Evolutionary conservation across 441 rosid species (phyloP).

Genomic region (Gossypium aridum): DNA sequence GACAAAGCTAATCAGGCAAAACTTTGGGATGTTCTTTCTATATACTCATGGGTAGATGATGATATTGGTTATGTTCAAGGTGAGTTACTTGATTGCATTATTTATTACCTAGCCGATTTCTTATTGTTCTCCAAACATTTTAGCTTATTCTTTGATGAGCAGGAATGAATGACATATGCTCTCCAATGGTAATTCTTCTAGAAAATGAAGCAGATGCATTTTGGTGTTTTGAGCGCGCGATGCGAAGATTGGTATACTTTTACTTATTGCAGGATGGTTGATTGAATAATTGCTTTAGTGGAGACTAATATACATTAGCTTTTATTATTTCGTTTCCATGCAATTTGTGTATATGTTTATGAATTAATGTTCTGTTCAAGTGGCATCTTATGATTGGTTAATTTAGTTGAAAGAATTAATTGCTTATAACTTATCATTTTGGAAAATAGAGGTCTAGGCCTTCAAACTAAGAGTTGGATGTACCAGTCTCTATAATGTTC

Average conservation of each 20-base stretch:
- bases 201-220: constrained; percentile 93
- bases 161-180: constrained; percentile 98
- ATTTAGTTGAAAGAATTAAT: not conserved
- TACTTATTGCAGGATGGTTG: not conserved
- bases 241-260: constrained; percentile 75
- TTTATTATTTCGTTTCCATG: not conserved
- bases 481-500: not conserved
- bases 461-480: not conserved
- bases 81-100: constrained; percentile 8
- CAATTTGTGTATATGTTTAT: not conserved
- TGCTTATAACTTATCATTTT: not conserved
- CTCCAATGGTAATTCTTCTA: constrained; percentile 79
- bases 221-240: constrained; percentile 95
- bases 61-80: constrained; percentile 94
- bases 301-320: not conserved
- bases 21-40: constrained; percentile 81
- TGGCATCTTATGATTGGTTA: not conserved
- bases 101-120: constrained; percentile 9
- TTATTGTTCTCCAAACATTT: constrained; percentile 3
- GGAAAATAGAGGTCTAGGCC: not conserved
- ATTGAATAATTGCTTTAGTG: not conserved
- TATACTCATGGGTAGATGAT: constrained; percentile 81
- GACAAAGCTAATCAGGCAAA: constrained; percentile 55
- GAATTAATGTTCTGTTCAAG: not conserved
- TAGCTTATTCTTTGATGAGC: constrained; percentile 19